These are phyloP conservation scores for Trypanosoma boissoni DNA, from an alignment of 208 protist genomes.

Conservation along the genomic window DNA sequence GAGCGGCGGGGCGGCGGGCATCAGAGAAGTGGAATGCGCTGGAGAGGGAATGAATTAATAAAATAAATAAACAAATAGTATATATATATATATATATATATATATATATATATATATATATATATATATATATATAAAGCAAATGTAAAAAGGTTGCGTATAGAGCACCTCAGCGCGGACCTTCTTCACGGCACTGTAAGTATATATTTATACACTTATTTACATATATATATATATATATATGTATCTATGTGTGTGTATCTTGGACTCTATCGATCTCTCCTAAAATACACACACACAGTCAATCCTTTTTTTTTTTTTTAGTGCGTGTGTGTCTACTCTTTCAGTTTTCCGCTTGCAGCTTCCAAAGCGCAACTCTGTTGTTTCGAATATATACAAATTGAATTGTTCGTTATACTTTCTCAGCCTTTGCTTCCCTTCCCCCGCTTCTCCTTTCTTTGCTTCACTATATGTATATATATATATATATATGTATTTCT, in stretches of 20 bases:
- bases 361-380: no score
- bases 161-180: no score
- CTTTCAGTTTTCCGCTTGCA: no score
- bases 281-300: no score
- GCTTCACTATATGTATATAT: not conserved
- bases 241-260: not conserved
- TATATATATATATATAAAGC: not conserved
- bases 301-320: no score
- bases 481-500: no score
- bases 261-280: not conserved
- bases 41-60: not conserved
- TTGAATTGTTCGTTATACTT: no score
- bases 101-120: not conserved
- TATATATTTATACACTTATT: not conserved
- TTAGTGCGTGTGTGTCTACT: no score
- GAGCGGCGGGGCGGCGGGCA: constrained; percentile 3
- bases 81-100: not conserved
- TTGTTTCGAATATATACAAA: no score
- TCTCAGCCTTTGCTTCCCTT: no score
- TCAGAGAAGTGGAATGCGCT: not conserved
- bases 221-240: constrained; percentile 1
- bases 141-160: not conserved
- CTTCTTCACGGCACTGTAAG: no score
- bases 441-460: not conserved
- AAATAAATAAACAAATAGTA: constrained; percentile 1